Base-by-base conservation (phyloP, 169 alveolate genomes). In the Babesia bovis region DNA sequence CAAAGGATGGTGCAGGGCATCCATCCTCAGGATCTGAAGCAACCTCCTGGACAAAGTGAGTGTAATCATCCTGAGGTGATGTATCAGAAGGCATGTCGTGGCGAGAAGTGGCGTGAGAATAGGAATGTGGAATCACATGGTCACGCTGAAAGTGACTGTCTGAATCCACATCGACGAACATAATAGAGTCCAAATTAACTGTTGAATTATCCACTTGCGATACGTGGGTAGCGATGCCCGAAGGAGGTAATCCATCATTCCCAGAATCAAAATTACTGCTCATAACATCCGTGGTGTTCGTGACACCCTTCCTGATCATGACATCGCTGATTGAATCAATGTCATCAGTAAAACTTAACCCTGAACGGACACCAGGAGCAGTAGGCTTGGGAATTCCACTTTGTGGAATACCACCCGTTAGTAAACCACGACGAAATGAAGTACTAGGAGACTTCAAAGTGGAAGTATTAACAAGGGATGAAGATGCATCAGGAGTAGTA, bases 281-380 rank as follows among this genome's bases (percentile, higher is more conserved):
- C 33, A 7, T 4, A 6, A 5, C 6, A 52, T 52, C 50, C 30
- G 17, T 49, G 10, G 15, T 4, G 21, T 47, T 66, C 15, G 28
- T 63, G 10, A 66, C 57, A 6, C 68, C 52, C 52, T 65, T 60
- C 26, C 68, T 45, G 6, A 52, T 74, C 26, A 23, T 15, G 4
- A 65, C 68, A 17, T 63, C 77, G 15, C 56, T 67, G 26, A 13
- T 21, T 25, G 53, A 66, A 41, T 59, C 56, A 12, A 74, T 19
- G 40, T 66, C 68, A 50, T 74, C 84, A 4, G 76, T 74, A 63
- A 74, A 74, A 32, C 84, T 74, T 40, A 74, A 51, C 2, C 70
- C 59, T 12, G 66, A 4, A n/a, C 58, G 40, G 5, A 55, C 66
- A 3, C 57, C 58, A 35, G 33, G 12, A 10, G 23, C 35, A 30